A percentile compares a stretch with the other conserved stretches of the same genome.
Evolutionary conservation across 2,329 filamentous ascomycete species (phyloP).

Genomic region (Nemania diffusa): DNA sequence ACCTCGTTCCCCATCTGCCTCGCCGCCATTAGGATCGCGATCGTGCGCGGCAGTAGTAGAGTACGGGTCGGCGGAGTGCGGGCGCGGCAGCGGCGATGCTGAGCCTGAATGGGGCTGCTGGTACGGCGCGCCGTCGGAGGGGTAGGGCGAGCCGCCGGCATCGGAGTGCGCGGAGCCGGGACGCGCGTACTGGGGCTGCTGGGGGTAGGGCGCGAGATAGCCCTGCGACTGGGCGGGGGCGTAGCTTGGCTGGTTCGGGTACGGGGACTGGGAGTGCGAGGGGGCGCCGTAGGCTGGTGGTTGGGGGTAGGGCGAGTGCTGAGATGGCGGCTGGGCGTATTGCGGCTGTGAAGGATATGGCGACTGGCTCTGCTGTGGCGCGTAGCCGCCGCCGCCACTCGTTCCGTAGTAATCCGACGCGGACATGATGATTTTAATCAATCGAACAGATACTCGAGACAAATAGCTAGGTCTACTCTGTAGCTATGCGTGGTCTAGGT

Average conservation of each 20-base stretch:
- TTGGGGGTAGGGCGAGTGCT: slow-evolving; percentile 34
- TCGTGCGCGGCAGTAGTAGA: slow-evolving; percentile 23
- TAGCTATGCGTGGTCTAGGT: too few species aligned
- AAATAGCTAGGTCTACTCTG: neutral
- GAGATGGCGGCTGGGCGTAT: slow-evolving; percentile 37
- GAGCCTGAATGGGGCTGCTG: slow-evolving; percentile 30
- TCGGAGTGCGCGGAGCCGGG: slow-evolving; percentile 47
- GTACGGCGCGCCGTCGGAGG: neutral
- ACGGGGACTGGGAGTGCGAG: slow-evolving; percentile 33
- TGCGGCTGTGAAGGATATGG: slow-evolving; percentile 38
- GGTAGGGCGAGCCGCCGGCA: too few species aligned
- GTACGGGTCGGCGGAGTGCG: slow-evolving; percentile 47
- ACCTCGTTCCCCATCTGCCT: slow-evolving; percentile 61
- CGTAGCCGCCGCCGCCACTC: slow-evolving; percentile 35
- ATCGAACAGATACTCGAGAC: neutral
- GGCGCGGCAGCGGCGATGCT: slow-evolving; percentile 36
- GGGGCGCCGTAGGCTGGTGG: slow-evolving; percentile 33
- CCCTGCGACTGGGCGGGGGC: slow-evolving; percentile 34
- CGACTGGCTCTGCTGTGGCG: slow-evolving; percentile 36
- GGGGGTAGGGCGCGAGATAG: slow-evolving; percentile 42
- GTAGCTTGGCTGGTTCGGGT: slow-evolving; percentile 41
- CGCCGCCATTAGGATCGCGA: slow-evolving; percentile 31
- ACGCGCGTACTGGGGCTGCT: slow-evolving; percentile 44
- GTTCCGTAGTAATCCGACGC: slow-evolving; percentile 48
- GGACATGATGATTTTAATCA: slow-evolving; percentile 8